phyloP scores from a whole-genome alignment of 345 rosid species.

The Populus euphratica region DNA sequence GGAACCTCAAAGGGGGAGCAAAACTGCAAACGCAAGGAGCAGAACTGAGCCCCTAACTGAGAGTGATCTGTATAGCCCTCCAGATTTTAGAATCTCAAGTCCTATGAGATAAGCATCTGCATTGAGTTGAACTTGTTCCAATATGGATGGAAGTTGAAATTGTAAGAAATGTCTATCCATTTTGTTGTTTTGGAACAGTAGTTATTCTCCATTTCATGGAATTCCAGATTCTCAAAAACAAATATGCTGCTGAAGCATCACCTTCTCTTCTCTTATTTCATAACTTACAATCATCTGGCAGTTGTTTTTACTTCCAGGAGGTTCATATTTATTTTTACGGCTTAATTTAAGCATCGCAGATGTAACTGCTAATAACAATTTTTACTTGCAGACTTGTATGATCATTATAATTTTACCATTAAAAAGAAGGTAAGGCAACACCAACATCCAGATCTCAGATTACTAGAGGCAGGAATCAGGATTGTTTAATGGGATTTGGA shows the following conservation, averaged over 20 bases:
- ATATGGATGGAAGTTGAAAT: conserved; percentile 24
- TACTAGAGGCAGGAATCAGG: background rate
- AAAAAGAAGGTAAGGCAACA: background rate
- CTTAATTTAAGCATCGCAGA: background rate
- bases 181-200: conserved; percentile 15
- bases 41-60: conserved; percentile 38
- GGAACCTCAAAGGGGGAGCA: conserved; percentile 20
- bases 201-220: background rate
- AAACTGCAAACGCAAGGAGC: conserved; percentile 47
- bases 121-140: conserved; percentile 18
- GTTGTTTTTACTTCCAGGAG: background rate
- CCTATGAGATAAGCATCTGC: conserved; percentile 20
- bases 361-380: background rate
- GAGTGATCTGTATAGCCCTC: conserved; percentile 16
- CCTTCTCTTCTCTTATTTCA: background rate
- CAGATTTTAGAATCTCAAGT: conserved; percentile 13
- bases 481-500: background rate
- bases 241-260: background rate
- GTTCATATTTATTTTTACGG: background rate
- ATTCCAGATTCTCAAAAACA: background rate
- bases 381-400: background rate
- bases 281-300: background rate
- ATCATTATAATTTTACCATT: background rate
- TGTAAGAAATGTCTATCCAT: conserved; percentile 21
- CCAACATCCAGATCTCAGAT: background rate